A percentile compares a stretch with the other conserved stretches of the same genome.
These are phyloP conservation scores for Exophiala alcalophila DNA, from an alignment of 2,329 filamentous ascomycete species.

Conservation along the genomic window DNA sequence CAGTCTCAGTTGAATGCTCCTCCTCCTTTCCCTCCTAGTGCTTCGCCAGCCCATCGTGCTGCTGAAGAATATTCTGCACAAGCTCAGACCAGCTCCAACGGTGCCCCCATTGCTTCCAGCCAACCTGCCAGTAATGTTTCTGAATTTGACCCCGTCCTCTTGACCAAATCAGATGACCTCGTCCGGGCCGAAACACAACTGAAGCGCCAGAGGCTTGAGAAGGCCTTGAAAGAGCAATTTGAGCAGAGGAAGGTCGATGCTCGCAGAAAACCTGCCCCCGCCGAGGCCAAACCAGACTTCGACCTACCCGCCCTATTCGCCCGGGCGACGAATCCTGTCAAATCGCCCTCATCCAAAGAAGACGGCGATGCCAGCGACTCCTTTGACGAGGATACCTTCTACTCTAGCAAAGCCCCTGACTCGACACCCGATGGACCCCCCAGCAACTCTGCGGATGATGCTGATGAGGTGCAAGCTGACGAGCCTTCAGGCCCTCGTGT, in stretches of 20 bases:
- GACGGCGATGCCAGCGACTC: conserved; percentile 53
- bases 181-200: conserved; percentile 77
- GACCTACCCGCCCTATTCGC: conserved; percentile 70
- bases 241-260: conserved; percentile 58
- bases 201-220: conserved; percentile 78
- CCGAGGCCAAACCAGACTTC: conserved; percentile 61
- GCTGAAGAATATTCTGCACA: conserved; percentile 18
- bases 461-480: conserved; percentile 37
- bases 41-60: conserved; percentile 31
- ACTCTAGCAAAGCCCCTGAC: conserved; percentile 85
- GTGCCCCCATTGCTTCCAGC: conserved; percentile 33
- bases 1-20: conserved; percentile 30
- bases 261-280: conserved; percentile 49
- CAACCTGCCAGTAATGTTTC: conserved; percentile 50
- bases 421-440: conserved; percentile 56
- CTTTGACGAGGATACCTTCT: conserved; percentile 91
- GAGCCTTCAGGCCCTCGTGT: conserved; percentile 23
- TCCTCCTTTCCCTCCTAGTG: conserved; percentile 23
- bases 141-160: conserved; percentile 75
- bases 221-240: conserved; percentile 70
- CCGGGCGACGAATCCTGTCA: conserved; percentile 68
- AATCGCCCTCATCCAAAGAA: conserved; percentile 60
- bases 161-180: conserved; percentile 81
- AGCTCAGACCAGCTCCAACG: conserved; percentile 17
- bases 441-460: conserved; percentile 27